These are phyloP conservation scores for Starmera dryadoides DNA, from an alignment of 805 yeast genomes.

Conservation along the genomic window DNA sequence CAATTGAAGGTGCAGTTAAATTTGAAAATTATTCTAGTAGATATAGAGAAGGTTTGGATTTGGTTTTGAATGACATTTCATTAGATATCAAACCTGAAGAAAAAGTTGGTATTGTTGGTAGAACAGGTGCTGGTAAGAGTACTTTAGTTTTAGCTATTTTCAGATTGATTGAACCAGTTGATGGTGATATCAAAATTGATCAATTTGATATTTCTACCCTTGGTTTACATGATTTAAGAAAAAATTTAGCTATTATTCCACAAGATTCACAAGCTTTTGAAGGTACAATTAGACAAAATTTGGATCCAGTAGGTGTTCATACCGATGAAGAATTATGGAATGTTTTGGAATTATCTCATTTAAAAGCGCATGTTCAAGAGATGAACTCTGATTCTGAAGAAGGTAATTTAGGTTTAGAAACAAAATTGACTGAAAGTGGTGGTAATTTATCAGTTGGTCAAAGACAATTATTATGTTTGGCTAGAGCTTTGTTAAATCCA, in stretches of 20 bases:
- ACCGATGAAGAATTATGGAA: conserved; percentile 80
- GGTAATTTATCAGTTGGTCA: conserved; percentile 83
- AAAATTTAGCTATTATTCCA: conserved; percentile 77
- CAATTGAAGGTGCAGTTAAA: conserved; percentile 56
- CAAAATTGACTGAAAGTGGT: conserved; percentile 68
- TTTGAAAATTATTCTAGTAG: conserved; percentile 75
- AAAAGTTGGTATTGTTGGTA: conserved; percentile 91
- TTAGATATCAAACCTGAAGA: conserved; percentile 64
- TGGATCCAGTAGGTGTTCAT: conserved; percentile 71
- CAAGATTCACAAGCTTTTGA: conserved; percentile 91
- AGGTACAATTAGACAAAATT: conserved; percentile 77
- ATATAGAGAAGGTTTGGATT: conserved; percentile 75
- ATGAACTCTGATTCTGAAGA: conserved; percentile 29
- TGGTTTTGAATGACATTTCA: conserved; percentile 64
- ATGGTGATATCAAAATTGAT: conserved; percentile 69
- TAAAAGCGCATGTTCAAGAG: conserved; percentile 55
- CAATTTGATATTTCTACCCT: conserved; percentile 54
- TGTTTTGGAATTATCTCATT: conserved; percentile 70
- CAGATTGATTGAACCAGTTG: conserved; percentile 73
- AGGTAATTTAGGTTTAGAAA: conserved; percentile 36
- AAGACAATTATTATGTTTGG: conserved; percentile 77
- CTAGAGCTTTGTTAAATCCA: conserved; percentile 68
- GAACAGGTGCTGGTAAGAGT: conserved; percentile 96
- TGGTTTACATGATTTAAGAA: conserved; percentile 75
- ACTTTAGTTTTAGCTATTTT: conserved; percentile 79